Base-by-base conservation (phyloP, 1,284 basidiomycete species). In the Trichosporon sp. region DNA sequence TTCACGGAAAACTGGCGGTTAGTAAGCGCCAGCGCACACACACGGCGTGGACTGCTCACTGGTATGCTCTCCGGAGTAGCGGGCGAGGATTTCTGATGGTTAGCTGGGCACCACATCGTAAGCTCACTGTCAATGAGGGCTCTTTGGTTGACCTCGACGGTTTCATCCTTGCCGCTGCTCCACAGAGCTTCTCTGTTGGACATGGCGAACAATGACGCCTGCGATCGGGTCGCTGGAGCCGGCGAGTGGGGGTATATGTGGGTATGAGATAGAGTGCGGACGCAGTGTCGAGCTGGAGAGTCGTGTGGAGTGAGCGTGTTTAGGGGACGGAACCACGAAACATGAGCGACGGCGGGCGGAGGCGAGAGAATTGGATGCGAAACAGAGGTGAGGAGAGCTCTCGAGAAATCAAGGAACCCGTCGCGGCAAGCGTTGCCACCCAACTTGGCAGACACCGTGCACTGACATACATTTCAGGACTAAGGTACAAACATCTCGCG, bases 11-110 rank as follows among this genome's bases (percentile, higher is more conserved):
- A 95, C 92, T 88, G 67, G 5, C 6, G 29, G 35, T 65, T n/a
- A 44, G 64, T 74, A 67, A 75, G 70, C 67, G 23, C 29, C 18
- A 65, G 9, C 35, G 21, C 3, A n/a, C n/a, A 34, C 13, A 38
- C 7, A 5, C 11, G n/a, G 12, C 2, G 47, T n/a, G n/a, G n/a
- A n/a, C n/a, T n/a, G 72, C 84, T 70, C 72, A 88, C 89, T 88
- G 4, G 93, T 95, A 75, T 93, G 92, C 83, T 98, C 95, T 66
- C 93, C 95, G 25, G 92, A 93, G 81, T 98, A 99, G 58, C 96
- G 87, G 21, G 95, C 93, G 25, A 98, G 88, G 47, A 96, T 93
- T 74, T 85, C 81, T 83, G 15, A 58, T 15, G 3, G 38, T 68
- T 62, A 65, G 58, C 44, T 51, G 13, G 13, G n/a, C 21, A 3